These are phyloP conservation scores for Globisporangium mamillatum DNA, from an alignment of 352 stramenopile species.

Conservation along the genomic window DNA sequence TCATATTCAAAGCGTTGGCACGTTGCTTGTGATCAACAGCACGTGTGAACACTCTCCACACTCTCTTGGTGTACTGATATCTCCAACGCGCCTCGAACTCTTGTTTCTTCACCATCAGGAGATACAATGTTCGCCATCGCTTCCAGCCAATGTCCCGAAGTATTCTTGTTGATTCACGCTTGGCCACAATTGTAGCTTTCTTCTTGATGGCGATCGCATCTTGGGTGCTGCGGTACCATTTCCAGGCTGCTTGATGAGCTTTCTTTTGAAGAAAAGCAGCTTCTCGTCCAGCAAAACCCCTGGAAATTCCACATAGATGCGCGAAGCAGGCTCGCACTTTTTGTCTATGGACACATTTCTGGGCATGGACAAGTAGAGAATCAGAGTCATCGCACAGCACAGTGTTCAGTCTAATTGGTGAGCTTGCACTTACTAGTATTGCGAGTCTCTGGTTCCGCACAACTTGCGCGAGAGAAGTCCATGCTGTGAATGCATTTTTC, in stretches of 20 bases:
- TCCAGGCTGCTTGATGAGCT: background rate
- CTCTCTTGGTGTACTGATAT: background rate
- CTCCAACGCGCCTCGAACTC: background rate
- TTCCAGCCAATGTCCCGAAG: constrained; percentile 3
- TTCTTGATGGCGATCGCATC: background rate
- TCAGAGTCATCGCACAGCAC: background rate
- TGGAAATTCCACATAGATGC: background rate
- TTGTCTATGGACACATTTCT: constrained; percentile 8
- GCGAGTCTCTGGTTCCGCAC: background rate
- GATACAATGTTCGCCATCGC: constrained; percentile 4
- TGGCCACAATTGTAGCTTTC: background rate
- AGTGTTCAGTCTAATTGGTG: background rate
- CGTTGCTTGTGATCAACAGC: background rate
- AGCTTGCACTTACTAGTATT: background rate
- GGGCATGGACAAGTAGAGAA: background rate
- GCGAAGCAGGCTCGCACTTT: background rate
- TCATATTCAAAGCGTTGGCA: background rate
- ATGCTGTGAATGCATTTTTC: background rate
- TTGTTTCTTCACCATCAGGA: background rate
- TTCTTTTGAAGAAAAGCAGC: background rate
- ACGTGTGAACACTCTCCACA: constrained; percentile 2
- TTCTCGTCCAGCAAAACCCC: background rate
- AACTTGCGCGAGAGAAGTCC: background rate
- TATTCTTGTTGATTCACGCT: background rate
- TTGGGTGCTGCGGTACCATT: constrained; percentile 1